These are phyloP conservation scores for Ascochyta fabae DNA, from an alignment of 2,329 filamentous ascomycete species.

Conservation along the genomic window DNA sequence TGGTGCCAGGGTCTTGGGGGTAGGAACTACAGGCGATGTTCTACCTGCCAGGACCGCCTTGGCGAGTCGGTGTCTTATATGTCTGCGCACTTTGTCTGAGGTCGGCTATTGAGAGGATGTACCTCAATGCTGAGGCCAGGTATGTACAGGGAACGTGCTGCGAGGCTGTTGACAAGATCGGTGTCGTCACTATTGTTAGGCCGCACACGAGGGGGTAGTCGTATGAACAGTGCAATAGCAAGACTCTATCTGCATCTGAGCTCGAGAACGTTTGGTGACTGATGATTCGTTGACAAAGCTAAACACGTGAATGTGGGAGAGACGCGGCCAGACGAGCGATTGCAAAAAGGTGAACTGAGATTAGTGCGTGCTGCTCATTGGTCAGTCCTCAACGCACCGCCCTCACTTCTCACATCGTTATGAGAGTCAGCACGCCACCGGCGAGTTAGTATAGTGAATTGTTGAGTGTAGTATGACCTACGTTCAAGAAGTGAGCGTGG, in stretches of 20 bases:
- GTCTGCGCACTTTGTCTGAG: background rate
- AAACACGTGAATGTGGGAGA: background rate
- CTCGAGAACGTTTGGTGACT: background rate
- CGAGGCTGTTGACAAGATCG: background rate
- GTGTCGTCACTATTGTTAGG: background rate
- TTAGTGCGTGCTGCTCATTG: constrained; percentile 13
- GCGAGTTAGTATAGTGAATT: background rate
- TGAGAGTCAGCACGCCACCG: too few relatives aligned
- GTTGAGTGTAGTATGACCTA: background rate
- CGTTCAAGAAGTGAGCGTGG: background rate
- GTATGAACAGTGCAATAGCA: background rate
- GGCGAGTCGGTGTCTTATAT: background rate
- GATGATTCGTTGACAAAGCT: background rate
- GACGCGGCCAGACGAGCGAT: background rate
- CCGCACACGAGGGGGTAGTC: background rate
- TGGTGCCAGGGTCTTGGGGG: background rate
- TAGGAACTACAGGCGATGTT: background rate
- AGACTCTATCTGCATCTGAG: background rate
- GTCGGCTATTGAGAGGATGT: background rate
- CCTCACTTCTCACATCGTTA: too few relatives aligned
- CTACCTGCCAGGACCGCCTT: background rate
- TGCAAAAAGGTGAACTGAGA: background rate
- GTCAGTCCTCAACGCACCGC: background rate
- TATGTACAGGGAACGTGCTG: background rate
- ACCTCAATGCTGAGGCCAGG: background rate